phyloP scores from a whole-genome alignment of 2,329 filamentous ascomycete species.

The Aureobasidium subglaciale region DNA sequence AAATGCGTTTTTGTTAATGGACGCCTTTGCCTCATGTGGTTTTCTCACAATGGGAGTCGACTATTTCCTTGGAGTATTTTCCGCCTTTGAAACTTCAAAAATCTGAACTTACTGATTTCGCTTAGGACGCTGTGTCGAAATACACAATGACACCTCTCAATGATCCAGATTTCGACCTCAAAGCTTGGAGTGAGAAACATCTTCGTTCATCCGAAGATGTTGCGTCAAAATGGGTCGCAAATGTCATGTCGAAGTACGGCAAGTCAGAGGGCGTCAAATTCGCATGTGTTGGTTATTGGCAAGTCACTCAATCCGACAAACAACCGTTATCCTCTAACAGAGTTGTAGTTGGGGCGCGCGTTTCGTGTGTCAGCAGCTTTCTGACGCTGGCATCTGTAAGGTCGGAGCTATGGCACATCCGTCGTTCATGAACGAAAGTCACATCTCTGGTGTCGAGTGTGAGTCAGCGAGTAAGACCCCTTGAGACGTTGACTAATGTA shows the following conservation, averaged over 20 bases:
- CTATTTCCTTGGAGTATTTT: neutral
- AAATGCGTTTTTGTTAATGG: neutral
- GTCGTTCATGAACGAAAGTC: neutral
- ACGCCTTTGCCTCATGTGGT: neutral
- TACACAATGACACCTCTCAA: neutral
- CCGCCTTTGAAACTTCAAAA: neutral
- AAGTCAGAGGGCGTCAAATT: neutral
- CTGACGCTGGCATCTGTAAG: neutral
- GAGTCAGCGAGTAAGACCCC: neutral
- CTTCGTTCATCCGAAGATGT: neutral
- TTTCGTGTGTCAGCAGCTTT: neutral
- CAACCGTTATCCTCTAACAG: neutral
- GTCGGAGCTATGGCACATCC: neutral
- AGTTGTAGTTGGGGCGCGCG: neutral
- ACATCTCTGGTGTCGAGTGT: neutral
- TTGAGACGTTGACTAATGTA: neutral
- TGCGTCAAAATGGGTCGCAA: neutral
- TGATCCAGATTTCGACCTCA: neutral
- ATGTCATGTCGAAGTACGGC: neutral
- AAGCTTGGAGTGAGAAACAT: neutral
- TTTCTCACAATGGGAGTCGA: neutral
- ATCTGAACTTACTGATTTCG: neutral
- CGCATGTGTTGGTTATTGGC: constrained; percentile 2
- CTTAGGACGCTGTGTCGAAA: neutral
- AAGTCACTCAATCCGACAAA: no score